Conservation (phyloP, 2,329 filamentous ascomycete species). For the Hypoxylon sp. region DNA sequence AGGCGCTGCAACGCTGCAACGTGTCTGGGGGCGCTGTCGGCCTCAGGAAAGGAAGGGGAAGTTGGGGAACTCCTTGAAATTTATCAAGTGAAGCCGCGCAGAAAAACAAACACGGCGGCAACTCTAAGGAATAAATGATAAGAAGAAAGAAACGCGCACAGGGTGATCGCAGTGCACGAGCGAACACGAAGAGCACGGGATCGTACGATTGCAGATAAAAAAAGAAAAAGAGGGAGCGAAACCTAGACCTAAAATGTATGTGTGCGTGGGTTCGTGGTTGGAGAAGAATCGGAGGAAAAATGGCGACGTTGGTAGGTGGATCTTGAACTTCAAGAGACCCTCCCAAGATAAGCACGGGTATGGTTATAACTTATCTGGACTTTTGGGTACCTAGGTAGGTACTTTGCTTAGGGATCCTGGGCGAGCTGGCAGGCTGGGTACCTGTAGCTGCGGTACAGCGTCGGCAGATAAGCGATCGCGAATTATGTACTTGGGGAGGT, state of each 20-base stretch:
- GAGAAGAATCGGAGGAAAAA: constrained; percentile 31
- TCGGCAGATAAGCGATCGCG: neutral
- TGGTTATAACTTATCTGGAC: constrained; percentile 17
- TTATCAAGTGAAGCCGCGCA: constrained; percentile 26
- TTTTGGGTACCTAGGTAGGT: neutral
- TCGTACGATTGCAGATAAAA: constrained; percentile 36
- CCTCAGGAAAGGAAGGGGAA: constrained; percentile 20
- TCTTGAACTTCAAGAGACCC: constrained; percentile 1
- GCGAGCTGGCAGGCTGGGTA: neutral
- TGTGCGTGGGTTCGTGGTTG: constrained; percentile 22
- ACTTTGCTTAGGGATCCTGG: neutral
- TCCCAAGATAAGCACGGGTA: constrained; percentile 31
- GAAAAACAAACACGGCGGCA: constrained; percentile 22
- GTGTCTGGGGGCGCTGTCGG: constrained; percentile 30
- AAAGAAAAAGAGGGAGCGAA: constrained; percentile 19
- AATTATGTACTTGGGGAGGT: neutral
- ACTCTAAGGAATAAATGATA: constrained; percentile 26
- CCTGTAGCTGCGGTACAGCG: neutral
- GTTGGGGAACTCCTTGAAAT: constrained; percentile 40
- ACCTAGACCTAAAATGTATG: constrained; percentile 24
- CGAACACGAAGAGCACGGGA: constrained; percentile 24
- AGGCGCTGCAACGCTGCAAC: constrained; percentile 37
- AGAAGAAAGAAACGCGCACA: constrained; percentile 9
- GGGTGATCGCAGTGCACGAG: constrained; percentile 19
- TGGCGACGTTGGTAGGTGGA: constrained; percentile 23